A percentile compares a stretch with the other conserved stretches of the same genome.
These are phyloP conservation scores for Chrysosporium queenslandicum DNA, from an alignment of 2,329 filamentous ascomycete genomes.

Conservation along the genomic window DNA sequence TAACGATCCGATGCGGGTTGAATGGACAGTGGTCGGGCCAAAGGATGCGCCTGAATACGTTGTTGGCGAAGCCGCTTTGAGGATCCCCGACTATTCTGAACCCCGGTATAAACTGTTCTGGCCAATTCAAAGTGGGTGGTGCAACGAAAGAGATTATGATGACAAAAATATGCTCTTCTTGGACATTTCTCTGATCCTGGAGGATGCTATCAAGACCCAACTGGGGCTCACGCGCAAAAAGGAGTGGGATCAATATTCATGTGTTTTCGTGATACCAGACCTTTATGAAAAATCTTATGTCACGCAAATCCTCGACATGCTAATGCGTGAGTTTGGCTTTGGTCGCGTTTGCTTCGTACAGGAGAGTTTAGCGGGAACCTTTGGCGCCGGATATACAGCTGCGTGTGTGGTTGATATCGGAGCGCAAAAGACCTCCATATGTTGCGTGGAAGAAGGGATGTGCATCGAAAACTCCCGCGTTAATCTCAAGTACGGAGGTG, in stretches of 20 bases:
- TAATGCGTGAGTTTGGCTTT: conserved; percentile 84
- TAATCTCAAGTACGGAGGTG: conserved; percentile 88
- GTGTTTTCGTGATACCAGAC: conserved; percentile 94
- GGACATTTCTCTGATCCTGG: conserved; percentile 77
- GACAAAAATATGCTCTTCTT: conserved; percentile 71
- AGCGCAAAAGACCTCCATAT: conserved; percentile 93
- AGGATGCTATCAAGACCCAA: conserved; percentile 77
- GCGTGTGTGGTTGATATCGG: conserved; percentile 94
- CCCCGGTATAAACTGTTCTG: conserved; percentile 89
- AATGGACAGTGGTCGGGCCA: conserved; percentile 77
- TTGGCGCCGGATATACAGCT: conserved; percentile 87
- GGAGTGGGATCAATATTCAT: conserved; percentile 83
- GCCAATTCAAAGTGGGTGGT: conserved; percentile 76
- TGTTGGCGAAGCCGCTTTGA: conserved; percentile 68
- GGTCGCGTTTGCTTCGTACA: conserved; percentile 86
- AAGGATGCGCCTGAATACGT: conserved; percentile 63
- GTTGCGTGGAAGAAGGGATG: conserved; percentile 93
- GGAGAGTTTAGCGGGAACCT: conserved; percentile 88
- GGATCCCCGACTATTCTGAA: conserved; percentile 78
- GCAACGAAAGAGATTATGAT: conserved; percentile 82
- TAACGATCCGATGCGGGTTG: conserved; percentile 85
- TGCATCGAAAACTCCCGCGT: conserved; percentile 88
- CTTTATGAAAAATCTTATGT: conserved; percentile 93
- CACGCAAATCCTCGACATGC: conserved; percentile 69
- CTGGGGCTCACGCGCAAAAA: conserved; percentile 66